These are phyloP conservation scores for Acer campestre DNA, from an alignment of 345 rosid species.

Conservation along the genomic window DNA sequence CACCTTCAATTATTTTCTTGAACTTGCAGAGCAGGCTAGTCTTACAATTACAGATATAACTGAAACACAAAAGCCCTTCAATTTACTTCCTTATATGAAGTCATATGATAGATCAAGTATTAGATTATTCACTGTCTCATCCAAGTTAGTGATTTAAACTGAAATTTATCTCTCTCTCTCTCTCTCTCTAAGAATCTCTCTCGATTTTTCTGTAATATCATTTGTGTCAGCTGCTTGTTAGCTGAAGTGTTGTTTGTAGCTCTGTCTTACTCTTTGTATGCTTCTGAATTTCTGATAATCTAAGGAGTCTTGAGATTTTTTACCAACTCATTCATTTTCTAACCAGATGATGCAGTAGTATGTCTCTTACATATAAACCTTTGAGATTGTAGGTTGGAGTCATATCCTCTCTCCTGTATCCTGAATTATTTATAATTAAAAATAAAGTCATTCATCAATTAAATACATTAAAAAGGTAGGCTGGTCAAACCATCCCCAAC, in stretches of 20 bases:
- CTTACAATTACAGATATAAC: constrained; percentile 58
- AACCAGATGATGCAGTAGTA: too few species aligned
- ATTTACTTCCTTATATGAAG: constrained; percentile 66
- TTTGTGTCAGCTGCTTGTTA: neutral
- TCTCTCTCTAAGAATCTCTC: neutral
- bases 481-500: too few species aligned
- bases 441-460: too few species aligned
- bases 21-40: constrained; percentile 48
- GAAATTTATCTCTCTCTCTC: neutral
- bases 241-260: neutral
- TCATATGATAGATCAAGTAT: constrained; percentile 60
- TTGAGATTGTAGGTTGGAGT: too few species aligned
- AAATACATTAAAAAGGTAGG: too few species aligned
- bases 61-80: constrained; percentile 37
- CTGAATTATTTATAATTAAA: too few species aligned
- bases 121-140: constrained; percentile 47
- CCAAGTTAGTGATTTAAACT: constrained; percentile 23
- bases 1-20: constrained; percentile 62
- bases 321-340: too few species aligned
- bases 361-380: too few species aligned
- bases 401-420: too few species aligned
- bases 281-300: neutral
- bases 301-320: neutral
- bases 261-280: neutral
- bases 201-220: neutral